Percentiles rank a stretch among this genome's conserved stretches.
phyloP scores from a whole-genome alignment of 169 alveolate species.

The Cyclospora cayetanensis region DNA sequence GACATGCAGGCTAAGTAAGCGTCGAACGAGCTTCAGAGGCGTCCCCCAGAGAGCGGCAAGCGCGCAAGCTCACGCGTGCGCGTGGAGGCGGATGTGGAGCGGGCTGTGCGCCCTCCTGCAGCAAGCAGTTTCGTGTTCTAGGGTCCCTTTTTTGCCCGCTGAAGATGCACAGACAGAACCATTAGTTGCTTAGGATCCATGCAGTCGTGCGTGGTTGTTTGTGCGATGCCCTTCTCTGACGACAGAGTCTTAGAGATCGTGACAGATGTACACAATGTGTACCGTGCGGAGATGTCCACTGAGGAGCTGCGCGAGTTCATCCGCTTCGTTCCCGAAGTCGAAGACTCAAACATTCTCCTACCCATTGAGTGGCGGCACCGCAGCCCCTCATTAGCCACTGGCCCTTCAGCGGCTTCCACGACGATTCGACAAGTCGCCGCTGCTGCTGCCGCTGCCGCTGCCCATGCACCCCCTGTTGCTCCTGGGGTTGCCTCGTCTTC shows the following conservation, averaged over 20 bases:
- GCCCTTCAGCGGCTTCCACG: neutral
- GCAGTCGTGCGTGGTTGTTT: too few species aligned
- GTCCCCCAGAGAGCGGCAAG: too few species aligned
- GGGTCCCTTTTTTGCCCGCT: too few species aligned
- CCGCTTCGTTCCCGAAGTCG: conserved; percentile 19
- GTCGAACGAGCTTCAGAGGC: too few species aligned
- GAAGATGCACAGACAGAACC: too few species aligned
- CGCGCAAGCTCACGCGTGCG: too few species aligned
- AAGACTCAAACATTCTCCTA: too few species aligned
- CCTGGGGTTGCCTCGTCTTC: neutral
- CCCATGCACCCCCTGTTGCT: neutral
- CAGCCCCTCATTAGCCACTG: neutral
- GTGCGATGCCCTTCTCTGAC: too few species aligned
- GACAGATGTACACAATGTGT: conserved; percentile 10
- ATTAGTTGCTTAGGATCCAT: too few species aligned
- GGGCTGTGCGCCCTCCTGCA: too few species aligned
- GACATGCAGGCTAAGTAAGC: conserved; percentile 34
- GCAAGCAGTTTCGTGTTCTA: too few species aligned
- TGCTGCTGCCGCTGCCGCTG: neutral
- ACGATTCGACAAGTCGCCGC: neutral
- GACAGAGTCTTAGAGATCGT: conserved; percentile 21
- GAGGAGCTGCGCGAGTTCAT: conserved; percentile 22
- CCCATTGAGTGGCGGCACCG: neutral
- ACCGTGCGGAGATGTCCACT: conserved; percentile 7
- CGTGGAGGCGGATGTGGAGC: too few species aligned